A percentile compares a stretch with the other conserved stretches of the same genome.
Conservation (phyloP, 306 rosid genomes). For the Casuarina equisetifolia region DNA sequence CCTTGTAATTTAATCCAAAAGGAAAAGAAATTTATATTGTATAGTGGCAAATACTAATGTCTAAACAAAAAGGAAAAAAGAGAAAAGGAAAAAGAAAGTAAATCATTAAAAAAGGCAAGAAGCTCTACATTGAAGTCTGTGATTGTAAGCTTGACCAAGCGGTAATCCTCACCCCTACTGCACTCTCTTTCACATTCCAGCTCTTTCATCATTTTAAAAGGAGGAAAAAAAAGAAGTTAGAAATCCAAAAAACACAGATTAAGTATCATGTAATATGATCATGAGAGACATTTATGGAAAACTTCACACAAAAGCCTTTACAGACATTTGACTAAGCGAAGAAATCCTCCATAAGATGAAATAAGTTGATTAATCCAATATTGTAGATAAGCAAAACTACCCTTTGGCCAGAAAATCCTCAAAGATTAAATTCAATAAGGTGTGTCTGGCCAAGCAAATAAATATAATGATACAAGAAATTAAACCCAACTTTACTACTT, state of each 20-base stretch:
- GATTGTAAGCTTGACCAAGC: slow-evolving; percentile 86
- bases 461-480: neutral
- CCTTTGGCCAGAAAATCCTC: neutral
- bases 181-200: slow-evolving; percentile 91
- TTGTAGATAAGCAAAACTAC: neutral
- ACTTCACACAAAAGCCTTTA: slow-evolving; percentile 5
- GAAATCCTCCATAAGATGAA: slow-evolving; percentile 16
- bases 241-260: slow-evolving; percentile 23
- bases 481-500: neutral
- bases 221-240: slow-evolving; percentile 3
- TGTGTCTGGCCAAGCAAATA: neutral
- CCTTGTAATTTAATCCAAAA: neutral
- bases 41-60: neutral
- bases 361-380: neutral
- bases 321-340: slow-evolving; percentile 4
- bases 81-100: neutral
- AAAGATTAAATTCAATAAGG: neutral
- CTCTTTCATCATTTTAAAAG: slow-evolving; percentile 45
- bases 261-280: neutral
- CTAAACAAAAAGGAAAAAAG: neutral
- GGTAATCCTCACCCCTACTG: slow-evolving; percentile 97
- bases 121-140: slow-evolving; percentile 69
- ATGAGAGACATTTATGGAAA: neutral
- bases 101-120: slow-evolving; percentile 14
- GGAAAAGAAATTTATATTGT: neutral